Evolutionary conservation across 2,329 filamentous ascomycete species (phyloP), one percentile per base, ranked within the genome.

Genomic region (Colletotrichum falcatum): DNA sequence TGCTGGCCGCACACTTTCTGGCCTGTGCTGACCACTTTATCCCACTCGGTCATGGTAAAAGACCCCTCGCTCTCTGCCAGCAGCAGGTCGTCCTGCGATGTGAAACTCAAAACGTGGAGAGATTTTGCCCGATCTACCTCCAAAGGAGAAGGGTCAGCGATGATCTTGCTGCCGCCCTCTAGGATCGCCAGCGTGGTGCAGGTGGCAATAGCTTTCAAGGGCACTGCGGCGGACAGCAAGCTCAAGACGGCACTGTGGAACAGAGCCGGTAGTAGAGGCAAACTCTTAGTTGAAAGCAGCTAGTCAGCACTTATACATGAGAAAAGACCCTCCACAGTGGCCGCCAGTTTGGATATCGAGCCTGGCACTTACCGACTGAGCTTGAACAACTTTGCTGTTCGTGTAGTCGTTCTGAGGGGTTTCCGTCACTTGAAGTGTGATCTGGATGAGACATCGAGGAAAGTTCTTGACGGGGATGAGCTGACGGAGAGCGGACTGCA

Each of bases 21-120:
- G 42, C 92, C 94, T 54, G 85, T 82, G 72, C 90, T 86, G 73
- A 90, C 89, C 23, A 92, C 88, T 53, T 86, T 83, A 66, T 94
- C 89, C 94, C 95, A 98, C 73, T 92, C 90, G 18, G 89, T 86
- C 74, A 92, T 84, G 56, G 89, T 88, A 78, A 98, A 98, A 4
- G 83, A 82, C 0, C 95, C 95, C 76, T 95, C 90, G 76, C 94
- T 97, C 81, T 97, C 93, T 42, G 89, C 90, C 51, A 97, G 81
- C 28, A 98, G 81, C 61, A 97, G 83, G 70, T 93, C 90, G 11
- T 91, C 88, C 61, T 89, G 84, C 1, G 91, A 90, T n/a, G 91
- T 91, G 78, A 96, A 97, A 7, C 90, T 92, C 68, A 98, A 86
- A n/a, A 92, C 93, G 78, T 98, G 95, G 28, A 93, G 82, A 6